Base-by-base conservation (phyloP, 192 early-diverging fungal genomes). In the Backusella westeae region DNA sequence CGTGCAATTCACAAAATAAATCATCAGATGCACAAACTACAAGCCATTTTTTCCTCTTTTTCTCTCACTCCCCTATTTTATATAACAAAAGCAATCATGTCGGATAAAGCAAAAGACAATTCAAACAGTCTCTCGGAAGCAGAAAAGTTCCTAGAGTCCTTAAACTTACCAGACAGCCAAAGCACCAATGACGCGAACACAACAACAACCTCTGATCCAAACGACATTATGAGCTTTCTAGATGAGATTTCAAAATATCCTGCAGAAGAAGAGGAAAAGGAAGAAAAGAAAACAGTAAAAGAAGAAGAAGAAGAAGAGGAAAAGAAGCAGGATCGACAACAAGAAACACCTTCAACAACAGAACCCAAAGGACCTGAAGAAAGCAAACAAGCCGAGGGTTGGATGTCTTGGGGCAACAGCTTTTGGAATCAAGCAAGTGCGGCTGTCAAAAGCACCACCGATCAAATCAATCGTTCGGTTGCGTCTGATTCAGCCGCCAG, bases 381-480 rank as follows among this genome's bases (percentile, higher is more conserved):
- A 19, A 9, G n/a, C 1, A 21, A 39, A 0, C 29, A 34, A 19
- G 42, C 29, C 0, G 69, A 71, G 17, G 41, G 73, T 36, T 86
- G 85, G 76, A 52, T 52, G 26, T 87, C 86, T 52, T 84, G 87
- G 82, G 85, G 85, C 3, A 87, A 79, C 39, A 78, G 76, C 26
- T 56, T 90, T 14, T 85, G 85, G 79, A 83, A 86, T 6, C 81
- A 86, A 19, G 89, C 89, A 1, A 83, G 83, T 38, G 86, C 86
- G 41, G 89, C 89, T 36, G 87, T 88, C 21, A 88, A 90, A 76
- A 87, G 81, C 1, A 87, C 87, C 0, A 85, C 86, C 17, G 87
- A 90, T 56, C 80, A 83, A 34, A 84, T 87, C 38, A 85, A 86
- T 67, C 85, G 86, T 41, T 85, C 87, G 17, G 82, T 86, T 73